phyloP scores from a whole-genome alignment of 345 rosid genomes.

The Ceriops zippeliana region DNA sequence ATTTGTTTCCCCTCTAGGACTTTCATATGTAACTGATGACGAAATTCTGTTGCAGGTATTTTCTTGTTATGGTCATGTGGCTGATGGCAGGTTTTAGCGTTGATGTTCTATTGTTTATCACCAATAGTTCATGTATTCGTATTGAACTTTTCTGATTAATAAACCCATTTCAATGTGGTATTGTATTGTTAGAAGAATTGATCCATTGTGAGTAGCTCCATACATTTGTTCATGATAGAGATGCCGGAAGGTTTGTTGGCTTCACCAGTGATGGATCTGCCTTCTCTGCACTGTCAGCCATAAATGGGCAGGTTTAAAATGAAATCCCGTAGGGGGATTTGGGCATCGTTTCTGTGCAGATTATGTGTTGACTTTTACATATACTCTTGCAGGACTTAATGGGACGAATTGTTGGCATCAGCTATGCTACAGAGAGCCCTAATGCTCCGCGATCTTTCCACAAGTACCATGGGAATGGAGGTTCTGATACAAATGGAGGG shows the following conservation, averaged over 20 bases:
- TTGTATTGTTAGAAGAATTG: too few relatives aligned
- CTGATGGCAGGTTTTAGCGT: constrained; percentile 23
- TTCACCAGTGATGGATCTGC: constrained; percentile 41
- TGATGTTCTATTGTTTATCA: neutral
- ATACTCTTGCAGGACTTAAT: constrained; percentile 40
- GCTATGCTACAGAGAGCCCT: constrained; percentile 44
- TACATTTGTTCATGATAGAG: constrained; percentile 56
- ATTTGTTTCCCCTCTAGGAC: constrained; percentile 20
- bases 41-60: constrained; percentile 38
- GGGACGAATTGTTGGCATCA: constrained; percentile 59
- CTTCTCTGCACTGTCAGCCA: constrained; percentile 46
- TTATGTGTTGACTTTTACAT: neutral
- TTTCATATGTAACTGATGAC: constrained; percentile 35
- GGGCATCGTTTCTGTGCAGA: neutral
- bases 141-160: too few relatives aligned
- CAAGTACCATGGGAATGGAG: neutral
- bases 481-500: neutral
- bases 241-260: constrained; percentile 64
- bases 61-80: constrained; percentile 38
- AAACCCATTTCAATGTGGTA: too few relatives aligned
- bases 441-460: constrained; percentile 26
- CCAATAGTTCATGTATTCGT: too few relatives aligned
- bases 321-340: neutral
- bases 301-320: constrained; percentile 68
- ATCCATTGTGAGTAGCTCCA: too few relatives aligned